Base-by-base conservation (phyloP, 2,329 filamentous ascomycete genomes). In the Apiospora malaysiana region DNA sequence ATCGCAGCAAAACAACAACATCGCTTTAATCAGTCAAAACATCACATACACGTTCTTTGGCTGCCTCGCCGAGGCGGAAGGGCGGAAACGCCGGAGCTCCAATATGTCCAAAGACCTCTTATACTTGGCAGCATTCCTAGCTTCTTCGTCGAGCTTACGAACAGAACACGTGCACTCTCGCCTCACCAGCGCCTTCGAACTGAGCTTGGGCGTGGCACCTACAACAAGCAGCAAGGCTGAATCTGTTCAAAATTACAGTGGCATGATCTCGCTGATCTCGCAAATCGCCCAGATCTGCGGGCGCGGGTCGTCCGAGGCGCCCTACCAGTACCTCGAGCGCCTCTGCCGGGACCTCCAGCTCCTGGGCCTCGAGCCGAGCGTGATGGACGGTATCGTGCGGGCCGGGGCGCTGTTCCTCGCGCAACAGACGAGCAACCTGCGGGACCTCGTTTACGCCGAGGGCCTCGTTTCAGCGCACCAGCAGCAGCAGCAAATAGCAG, bases 391-490 rank as follows among this genome's bases (percentile, higher is more conserved):
- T 25, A 77, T 89, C 45, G 81, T 81, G 42, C 78, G 80, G 2
- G 85, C 88, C 42, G 82, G 83, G 1, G 87, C 87, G 0, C 88
- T 89, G 73, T 76, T 84, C 42, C 77, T 89, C 40, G 87, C 87
- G 0, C 85, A 87, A 71, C 82, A 83, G 69, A 89, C 86, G 18
- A 85, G 84, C 69, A 85, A 88, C 73, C 78, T 89, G 8, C 80
- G 84, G 37, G 87, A 89, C 73, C 82, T 89, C 51, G 84, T 84
- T 12, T 88, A 86, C 74, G 87, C 87, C 3, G 88, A 89, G 73
- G 82, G 78, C 42, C 78, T 88, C 4, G 68, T 71, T 45, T 69
- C 68, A 7, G 63, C 51, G 59, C 65, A 32, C 21, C 63, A 42
- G 27, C 46, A 32, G 21, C 63, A 42, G 27, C 46, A 67, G 45